A percentile compares a stretch with the other conserved stretches of the same genome.
Evolutionary conservation across 768 basidiomycete species (phyloP).

Genomic region (Rhodocollybia butyracea): DNA sequence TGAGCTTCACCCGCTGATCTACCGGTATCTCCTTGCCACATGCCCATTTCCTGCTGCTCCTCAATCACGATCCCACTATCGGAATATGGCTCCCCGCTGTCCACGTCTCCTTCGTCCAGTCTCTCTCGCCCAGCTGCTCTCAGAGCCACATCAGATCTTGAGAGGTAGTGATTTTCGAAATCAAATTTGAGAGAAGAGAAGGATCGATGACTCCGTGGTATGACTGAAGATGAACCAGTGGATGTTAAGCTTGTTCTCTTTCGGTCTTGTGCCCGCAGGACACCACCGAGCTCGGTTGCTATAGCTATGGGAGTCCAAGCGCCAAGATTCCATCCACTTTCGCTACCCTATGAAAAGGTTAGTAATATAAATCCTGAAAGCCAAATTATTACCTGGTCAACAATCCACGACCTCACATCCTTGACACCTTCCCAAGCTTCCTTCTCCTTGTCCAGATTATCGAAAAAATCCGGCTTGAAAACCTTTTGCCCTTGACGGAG

Average conservation of each 20-base stretch:
- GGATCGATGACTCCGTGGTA: constrained; percentile 31
- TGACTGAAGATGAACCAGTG: constrained; percentile 15
- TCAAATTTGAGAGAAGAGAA: constrained; percentile 55
- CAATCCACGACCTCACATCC: constrained; percentile 58
- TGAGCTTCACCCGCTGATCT: constrained; percentile 9
- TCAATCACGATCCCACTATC: background rate
- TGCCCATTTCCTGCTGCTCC: constrained; percentile 11
- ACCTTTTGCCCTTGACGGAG: constrained; percentile 74
- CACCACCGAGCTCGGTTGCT: constrained; percentile 54
- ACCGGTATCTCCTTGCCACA: constrained; percentile 15
- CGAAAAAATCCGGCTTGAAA: constrained; percentile 86
- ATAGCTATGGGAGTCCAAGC: constrained; percentile 54
- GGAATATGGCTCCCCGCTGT: background rate
- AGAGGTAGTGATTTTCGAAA: too few species aligned
- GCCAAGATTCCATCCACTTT: constrained; percentile 24
- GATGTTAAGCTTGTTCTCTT: constrained; percentile 4
- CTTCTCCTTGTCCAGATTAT: constrained; percentile 50
- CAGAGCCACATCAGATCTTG: background rate
- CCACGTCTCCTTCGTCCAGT: constrained; percentile 13
- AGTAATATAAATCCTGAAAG: background rate
- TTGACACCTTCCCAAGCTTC: constrained; percentile 59
- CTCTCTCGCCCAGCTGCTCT: background rate
- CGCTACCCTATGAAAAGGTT: constrained; percentile 11
- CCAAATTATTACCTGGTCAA: constrained; percentile 20
- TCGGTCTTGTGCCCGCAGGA: constrained; percentile 51